A percentile compares a stretch with the other conserved stretches of the same genome.
phyloP scores from a whole-genome alignment of 1,284 basidiomycete species.

The Marasmius sp. region DNA sequence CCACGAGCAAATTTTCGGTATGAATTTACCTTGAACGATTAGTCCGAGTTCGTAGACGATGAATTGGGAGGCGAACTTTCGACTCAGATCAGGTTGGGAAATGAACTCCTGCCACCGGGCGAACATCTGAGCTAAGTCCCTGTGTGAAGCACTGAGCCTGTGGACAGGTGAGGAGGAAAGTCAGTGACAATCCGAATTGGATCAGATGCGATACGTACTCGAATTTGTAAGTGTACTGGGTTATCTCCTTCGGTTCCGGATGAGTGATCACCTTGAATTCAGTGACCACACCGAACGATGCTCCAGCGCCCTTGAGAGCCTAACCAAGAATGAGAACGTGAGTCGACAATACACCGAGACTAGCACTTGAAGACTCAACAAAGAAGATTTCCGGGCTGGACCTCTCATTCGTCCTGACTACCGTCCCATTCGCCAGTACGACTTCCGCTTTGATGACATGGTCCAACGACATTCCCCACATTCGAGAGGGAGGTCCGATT shows the following conservation, averaged over 20 bases:
- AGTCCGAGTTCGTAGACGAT: conserved; percentile 18
- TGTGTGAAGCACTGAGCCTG: conserved; percentile 12
- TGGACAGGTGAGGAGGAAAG: not conserved
- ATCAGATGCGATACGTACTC: not conserved
- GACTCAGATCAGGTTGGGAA: conserved; percentile 14
- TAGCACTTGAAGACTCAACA: too few species aligned
- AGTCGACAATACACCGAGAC: too few species aligned
- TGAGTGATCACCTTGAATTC: conserved; percentile 19
- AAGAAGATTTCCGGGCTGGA: conserved; percentile 16
- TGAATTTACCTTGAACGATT: conserved; percentile 9
- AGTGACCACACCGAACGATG: conserved; percentile 19
- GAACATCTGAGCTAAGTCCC: conserved; percentile 13
- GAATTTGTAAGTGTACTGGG: conserved; percentile 2
- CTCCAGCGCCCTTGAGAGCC: conserved; percentile 20
- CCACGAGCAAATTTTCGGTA: too few species aligned
- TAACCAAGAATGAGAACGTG: not conserved
- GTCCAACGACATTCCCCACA: conserved; percentile 18
- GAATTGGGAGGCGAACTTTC: conserved; percentile 19
- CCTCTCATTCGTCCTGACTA: conserved; percentile 13
- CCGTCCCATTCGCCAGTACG: conserved; percentile 20
- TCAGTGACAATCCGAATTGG: not conserved
- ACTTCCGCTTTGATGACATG: conserved; percentile 19
- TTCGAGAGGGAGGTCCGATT: conserved; percentile 15
- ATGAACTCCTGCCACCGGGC: conserved; percentile 18
- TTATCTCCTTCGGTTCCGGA: conserved; percentile 11